Evolutionary conservation across 306 rosid species (phyloP), one percentile per base, ranked within the genome.

Genomic region (Cicer pinnatifidum): DNA sequence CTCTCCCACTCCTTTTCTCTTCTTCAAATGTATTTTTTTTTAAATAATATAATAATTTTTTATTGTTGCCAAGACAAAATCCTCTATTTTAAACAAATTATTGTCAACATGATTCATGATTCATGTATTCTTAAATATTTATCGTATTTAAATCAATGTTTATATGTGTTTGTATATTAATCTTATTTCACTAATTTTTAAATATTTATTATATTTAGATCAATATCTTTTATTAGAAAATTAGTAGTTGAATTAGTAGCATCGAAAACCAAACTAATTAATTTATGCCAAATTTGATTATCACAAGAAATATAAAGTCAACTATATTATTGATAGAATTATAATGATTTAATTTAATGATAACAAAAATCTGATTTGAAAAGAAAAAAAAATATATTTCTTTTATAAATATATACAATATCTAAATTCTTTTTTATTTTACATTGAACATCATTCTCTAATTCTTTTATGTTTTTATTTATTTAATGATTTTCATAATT

Each of bases 1-100:
- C 83, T 74, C 97, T 82, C 97, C 97, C 89, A 92, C 92, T 81
- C 37, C 50, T 44, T 58, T 53, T 60, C 47, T 51, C 51, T 67
- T 45, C 11, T 10, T 63, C 2, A 41, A n/a, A 11, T 41, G 4
- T 44, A 16, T 19, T 17, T 64, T 9, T 40, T 45, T 11, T 9
- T 0, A 44, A 66, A 13, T 11, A 19, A 43, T 13, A 20, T 10
- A 3, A 66, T n/a, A 40, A n/a, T 40, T 53, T 52, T 38, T 52
- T 39, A 71, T 53, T 41, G 75, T 56, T 71, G 41, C 75, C 75
- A 54, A 39, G 66, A 28, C 35, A 28, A 28, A 28, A 28, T 28
- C 35, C 35, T 28, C 5, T 28, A 28, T 28, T 28, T 28, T 28
- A 28, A 28, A 28, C 0, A 20, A 20, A 28, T 41, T 41, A 7